These are phyloP conservation scores for Falciphora oryzae DNA, from an alignment of 2,329 filamentous ascomycete genomes.

Conservation along the genomic window DNA sequence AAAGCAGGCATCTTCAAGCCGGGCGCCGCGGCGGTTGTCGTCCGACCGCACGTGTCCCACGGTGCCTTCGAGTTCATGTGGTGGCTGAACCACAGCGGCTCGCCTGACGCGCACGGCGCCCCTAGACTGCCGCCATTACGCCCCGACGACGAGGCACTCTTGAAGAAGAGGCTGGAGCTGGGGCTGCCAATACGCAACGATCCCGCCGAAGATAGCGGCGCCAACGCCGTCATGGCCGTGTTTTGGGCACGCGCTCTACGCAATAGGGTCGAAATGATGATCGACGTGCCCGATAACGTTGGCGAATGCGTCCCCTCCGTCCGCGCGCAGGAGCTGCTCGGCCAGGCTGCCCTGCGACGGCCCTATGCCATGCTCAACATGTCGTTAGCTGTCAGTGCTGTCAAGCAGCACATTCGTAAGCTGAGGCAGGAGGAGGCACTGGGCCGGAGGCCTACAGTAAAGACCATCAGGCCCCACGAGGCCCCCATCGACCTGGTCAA, in stretches of 20 bases:
- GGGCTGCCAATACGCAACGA: slow-evolving; percentile 43
- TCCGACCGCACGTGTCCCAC: slow-evolving; percentile 4
- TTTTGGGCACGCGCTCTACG: slow-evolving; percentile 51
- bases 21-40: slow-evolving; percentile 50
- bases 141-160: not conserved
- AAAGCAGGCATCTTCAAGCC: slow-evolving; percentile 66
- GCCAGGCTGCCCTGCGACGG: slow-evolving; percentile 33
- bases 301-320: slow-evolving; percentile 25
- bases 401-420: slow-evolving; percentile 15
- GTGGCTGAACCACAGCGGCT: not conserved
- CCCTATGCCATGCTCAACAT: slow-evolving; percentile 56
- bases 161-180: not conserved
- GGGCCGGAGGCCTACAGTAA: not conserved
- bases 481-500: not conserved
- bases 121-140: not conserved
- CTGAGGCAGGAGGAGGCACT: slow-evolving; percentile 5
- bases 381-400: slow-evolving; percentile 18
- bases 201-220: slow-evolving; percentile 17
- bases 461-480: not conserved
- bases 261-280: slow-evolving; percentile 38
- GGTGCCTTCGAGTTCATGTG: slow-evolving; percentile 2
- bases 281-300: slow-evolving; percentile 39
- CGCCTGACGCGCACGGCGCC: not conserved
- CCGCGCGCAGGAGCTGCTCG: slow-evolving; percentile 37
- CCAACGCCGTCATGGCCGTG: slow-evolving; percentile 40